Conservation (phyloP, 345 rosid species). For the Sisymbrium altissimum region DNA sequence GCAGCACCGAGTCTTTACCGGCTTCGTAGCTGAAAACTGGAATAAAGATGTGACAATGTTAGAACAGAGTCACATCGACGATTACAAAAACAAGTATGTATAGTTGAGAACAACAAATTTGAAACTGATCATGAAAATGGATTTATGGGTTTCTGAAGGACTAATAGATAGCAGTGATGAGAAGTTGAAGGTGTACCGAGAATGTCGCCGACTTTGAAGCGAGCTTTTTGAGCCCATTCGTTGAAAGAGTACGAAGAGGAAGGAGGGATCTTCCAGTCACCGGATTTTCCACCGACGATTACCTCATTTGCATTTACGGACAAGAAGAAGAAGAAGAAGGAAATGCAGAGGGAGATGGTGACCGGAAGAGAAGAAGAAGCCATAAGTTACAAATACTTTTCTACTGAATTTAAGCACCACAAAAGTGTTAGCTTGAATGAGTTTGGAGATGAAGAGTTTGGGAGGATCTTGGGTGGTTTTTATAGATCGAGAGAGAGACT, state of each 20-base stretch:
- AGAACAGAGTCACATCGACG: conserved; percentile 1
- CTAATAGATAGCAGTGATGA: neutral
- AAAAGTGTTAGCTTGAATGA: neutral
- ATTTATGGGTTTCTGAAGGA: neutral
- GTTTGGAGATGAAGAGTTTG: neutral
- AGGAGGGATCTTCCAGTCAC: conserved; percentile 57
- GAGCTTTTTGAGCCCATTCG: conserved; percentile 60
- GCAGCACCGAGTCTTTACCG: conserved; percentile 47
- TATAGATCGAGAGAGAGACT: conserved; percentile 14
- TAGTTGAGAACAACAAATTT: too few relatives aligned
- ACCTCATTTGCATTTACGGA: conserved; percentile 42
- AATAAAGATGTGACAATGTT: neutral
- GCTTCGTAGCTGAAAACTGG: conserved; percentile 69
- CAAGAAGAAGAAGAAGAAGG: neutral
- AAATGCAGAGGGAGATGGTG: conserved; percentile 6
- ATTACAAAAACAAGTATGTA: too few relatives aligned
- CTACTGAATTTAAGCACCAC: neutral
- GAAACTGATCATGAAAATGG: neutral
- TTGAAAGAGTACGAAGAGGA: conserved; percentile 60
- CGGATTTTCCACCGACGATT: conserved; percentile 53
- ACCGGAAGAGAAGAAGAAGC: conserved; percentile 18
- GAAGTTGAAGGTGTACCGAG: conserved; percentile 38
- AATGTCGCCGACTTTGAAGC: conserved; percentile 64
- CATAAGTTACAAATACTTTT: conserved; percentile 3
- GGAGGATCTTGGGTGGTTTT: neutral